A percentile compares a stretch with the other conserved stretches of the same genome.
These are phyloP conservation scores for Hondaea fermentalgiana DNA, from an alignment of 108 stramenopile genomes.

Conservation along the genomic window DNA sequence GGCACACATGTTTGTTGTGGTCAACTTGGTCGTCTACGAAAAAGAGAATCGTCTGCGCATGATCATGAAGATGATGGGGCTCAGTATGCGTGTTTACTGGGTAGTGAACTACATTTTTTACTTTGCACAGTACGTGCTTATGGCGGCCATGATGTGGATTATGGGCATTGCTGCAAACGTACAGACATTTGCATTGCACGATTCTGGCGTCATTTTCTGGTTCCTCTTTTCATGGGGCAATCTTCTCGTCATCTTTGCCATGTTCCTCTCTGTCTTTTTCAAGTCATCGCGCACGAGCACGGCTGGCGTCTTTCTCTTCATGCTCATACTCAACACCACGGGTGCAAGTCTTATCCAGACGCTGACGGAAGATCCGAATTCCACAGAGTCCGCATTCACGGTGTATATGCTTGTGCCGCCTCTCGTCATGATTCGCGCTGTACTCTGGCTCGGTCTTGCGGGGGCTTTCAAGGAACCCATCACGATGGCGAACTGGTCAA, in stretches of 20 bases:
- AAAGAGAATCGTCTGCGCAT: conserved; percentile 8
- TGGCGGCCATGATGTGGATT: background rate
- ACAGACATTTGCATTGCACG: conserved; percentile 6
- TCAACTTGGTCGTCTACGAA: background rate
- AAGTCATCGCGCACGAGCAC: conserved; percentile 38
- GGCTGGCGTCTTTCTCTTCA: conserved; percentile 33
- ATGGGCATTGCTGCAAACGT: conserved; percentile 6
- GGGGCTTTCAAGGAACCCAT: conserved; percentile 18
- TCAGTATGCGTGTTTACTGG: conserved; percentile 5
- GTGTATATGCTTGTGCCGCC: conserved; percentile 43
- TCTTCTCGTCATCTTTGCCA: conserved; percentile 48
- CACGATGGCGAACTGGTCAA: conserved; percentile 20
- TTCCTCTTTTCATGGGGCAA: conserved; percentile 48
- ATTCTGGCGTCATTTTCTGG: background rate
- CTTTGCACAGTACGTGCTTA: background rate
- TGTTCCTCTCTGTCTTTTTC: conserved; percentile 56
- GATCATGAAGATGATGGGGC: conserved; percentile 21
- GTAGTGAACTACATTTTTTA: background rate
- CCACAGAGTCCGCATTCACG: conserved; percentile 29
- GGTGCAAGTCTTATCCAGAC: conserved; percentile 49
- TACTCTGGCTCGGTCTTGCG: conserved; percentile 36
- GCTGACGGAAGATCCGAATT: background rate
- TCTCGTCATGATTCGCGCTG: conserved; percentile 38
- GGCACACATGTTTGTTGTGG: background rate
- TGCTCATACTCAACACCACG: conserved; percentile 25